Evolutionary conservation across 2,329 filamentous ascomycete genomes (phyloP), one percentile per base, ranked within the genome.

Genomic region (Fusarium aywerte): DNA sequence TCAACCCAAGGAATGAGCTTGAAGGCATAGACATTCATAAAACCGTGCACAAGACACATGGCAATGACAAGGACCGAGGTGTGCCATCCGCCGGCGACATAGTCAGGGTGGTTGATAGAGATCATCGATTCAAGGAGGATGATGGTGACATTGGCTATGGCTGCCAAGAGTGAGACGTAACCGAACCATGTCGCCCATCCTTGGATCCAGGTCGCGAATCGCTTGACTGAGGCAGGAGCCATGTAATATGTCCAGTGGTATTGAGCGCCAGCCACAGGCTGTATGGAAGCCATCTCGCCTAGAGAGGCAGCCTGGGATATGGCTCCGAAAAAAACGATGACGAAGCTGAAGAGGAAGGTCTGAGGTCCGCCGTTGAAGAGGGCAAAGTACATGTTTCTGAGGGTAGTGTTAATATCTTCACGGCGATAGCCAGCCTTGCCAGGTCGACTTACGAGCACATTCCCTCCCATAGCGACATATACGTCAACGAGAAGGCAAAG

Each of bases 61-160:
- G 70, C 68, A 15, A 73, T 73, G 44, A 73, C 70, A 4, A 73
- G 47, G 2, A 73, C 55, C 0, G 70, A 73, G 0, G 70, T 73
- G 21, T 73, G 70, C 70, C 70, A 73, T 13, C 70, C 70, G 1
- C 70, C 70, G 18, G 70, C 58, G 9, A 65, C 49, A 16, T 73
- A 73, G 25, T 25, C 38, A 7, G 66, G 60, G 50, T 73, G 58
- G 50, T 73, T 73, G 18, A 73, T 71, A 6, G 49, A 39, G 27
- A 73, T 71, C 68, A 73, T 73, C 0, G 70, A 71, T 42, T 73
- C 70, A n/a, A 73, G 64, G 0, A 71, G 55, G n/a, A 73, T 73
- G 13, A 73, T 70, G 2, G 70, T 73, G 29, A 73, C 70, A 12
- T 73, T 73, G 11, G 70, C 70, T 3, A 73, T 73, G 7, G 66